Percentiles rank a stretch among this genome's conserved stretches.
These are phyloP conservation scores for Trifolium repens DNA, from an alignment of 306 rosid species.

Conservation along the genomic window DNA sequence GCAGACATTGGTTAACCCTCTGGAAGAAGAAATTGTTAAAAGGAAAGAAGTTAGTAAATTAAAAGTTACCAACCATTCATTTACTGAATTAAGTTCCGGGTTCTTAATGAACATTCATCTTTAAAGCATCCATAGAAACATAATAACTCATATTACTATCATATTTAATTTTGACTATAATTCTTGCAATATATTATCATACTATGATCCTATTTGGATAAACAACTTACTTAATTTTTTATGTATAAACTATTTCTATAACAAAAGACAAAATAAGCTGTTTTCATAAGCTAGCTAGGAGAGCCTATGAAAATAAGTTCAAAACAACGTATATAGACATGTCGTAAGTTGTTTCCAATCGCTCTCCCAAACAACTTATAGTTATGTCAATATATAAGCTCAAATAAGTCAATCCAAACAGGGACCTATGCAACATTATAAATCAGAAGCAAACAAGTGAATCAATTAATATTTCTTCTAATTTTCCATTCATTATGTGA, in stretches of 20 bases:
- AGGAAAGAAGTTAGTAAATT: slow-evolving; percentile 31
- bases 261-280: not conserved
- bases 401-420: not conserved
- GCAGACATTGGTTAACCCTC: slow-evolving; percentile 87
- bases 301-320: not conserved
- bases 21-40: slow-evolving; percentile 28
- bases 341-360: not conserved
- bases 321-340: not conserved
- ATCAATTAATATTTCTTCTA: slow-evolving; percentile 25
- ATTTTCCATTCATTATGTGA: not conserved
- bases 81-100: slow-evolving; percentile 15
- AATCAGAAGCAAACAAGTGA: slow-evolving; percentile 26
- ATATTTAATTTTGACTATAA: not conserved
- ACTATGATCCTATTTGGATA: not conserved
- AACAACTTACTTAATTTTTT: not conserved
- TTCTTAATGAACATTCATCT: not conserved
- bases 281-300: not conserved
- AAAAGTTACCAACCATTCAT: slow-evolving; percentile 21
- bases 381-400: not conserved
- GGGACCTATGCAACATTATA: not conserved
- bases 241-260: not conserved
- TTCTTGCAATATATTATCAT: not conserved
- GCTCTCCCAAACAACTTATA: not conserved
- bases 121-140: not conserved
- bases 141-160: not conserved